Base-by-base conservation (phyloP, 257 asterid genomes). In the Henckelia pumila region DNA sequence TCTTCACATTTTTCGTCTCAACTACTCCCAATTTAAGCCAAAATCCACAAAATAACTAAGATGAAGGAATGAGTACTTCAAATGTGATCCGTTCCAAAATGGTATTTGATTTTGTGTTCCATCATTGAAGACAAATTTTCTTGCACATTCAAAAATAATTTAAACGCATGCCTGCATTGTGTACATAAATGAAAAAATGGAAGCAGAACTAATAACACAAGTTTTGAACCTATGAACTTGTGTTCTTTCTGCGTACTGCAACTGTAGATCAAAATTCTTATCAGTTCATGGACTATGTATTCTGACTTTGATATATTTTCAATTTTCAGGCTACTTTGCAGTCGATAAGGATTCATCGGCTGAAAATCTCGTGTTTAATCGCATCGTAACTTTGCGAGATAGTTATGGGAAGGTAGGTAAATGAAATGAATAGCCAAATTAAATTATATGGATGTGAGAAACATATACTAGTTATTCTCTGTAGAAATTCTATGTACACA, bases 331-430 rank as follows among this genome's bases (percentile, higher is more conserved):
- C 63, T 91, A 91, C 78, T 91, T 88, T 68, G 84, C 70, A 33
- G 91, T 85, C 23, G 97, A 91, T 64, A 76, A 71, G 69, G 91
- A 88, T 74, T 88, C 95, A 2, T 57, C 83, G 16, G 67, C 95
- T 49, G 91, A 78, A 53, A 86, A 84, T 77, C 85, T 83, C 21
- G 88, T 88, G 52, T 88, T 88, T 58, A 88, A 91, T 66, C 85
- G 96, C 50, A 85, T 88, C 11, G 96, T 91, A 20, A 91, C 95
- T 1, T 73, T 88, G 76, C 80, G 96, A 8, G 97, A 86, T 64
- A 84, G 75, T 62, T 86, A 81, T 70, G 79, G 77, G 1, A 86
- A 84, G 85, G 82, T 70, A 64, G 92, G 88, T 25, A 88, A 90
- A 82, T 88, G 79, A 83, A 33, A 37, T 57, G 64, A 66, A 22